Base-by-base conservation (phyloP, 768 basidiomycete genomes). In the Pleurotus djamor region DNA sequence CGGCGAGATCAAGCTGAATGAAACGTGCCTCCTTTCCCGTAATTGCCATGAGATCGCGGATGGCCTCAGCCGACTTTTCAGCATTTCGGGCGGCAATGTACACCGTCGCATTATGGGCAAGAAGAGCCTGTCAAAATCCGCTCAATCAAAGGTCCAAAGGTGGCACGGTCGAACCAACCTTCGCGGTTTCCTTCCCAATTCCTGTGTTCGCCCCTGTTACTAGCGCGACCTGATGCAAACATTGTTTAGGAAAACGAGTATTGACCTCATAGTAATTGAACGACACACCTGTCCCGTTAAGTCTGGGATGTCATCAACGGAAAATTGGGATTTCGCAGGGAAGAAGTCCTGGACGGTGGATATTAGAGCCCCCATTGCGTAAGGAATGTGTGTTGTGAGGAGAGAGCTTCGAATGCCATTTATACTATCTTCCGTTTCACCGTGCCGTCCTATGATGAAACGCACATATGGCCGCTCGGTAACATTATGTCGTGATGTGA, bases 181-280 rank as follows among this genome's bases (percentile, higher is more conserved):
- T 76, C 5, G 69, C 78, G 3, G 78, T 82, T 60, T 81, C 79
- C 54, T 80, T 81, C 1, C 83, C 83, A 28, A 83, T 74, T 3
- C 83, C 82, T 2, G 76, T 69, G 57, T 80, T 83, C 1, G 70
- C 79, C 4, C 84, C 84, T 3, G 81, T 83, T 14, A 85, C 77
- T 28, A 82, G 74, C 5, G 72, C 69, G 10, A 79, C 73, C 54
- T 56, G 21, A 28, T 28, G 21, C 21, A 28, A 28, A 28, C 21
- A 28, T 28, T 28, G 21, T 3, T 28, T 28, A 28, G 21, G 21
- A 28, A 28, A 28, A 28, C 21, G 21, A 28, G n/a, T 41, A 9
- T 9, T 10, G n/a, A 10, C 38, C 9, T 10, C n/a, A n/a, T n/a
- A 10, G n/a, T 41, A 28, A 28, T 28, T 28, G 38, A 41, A 10